Evolutionary conservation across 2,329 filamentous ascomycete genomes (phyloP).

Genomic region (Xylaria sp.): DNA sequence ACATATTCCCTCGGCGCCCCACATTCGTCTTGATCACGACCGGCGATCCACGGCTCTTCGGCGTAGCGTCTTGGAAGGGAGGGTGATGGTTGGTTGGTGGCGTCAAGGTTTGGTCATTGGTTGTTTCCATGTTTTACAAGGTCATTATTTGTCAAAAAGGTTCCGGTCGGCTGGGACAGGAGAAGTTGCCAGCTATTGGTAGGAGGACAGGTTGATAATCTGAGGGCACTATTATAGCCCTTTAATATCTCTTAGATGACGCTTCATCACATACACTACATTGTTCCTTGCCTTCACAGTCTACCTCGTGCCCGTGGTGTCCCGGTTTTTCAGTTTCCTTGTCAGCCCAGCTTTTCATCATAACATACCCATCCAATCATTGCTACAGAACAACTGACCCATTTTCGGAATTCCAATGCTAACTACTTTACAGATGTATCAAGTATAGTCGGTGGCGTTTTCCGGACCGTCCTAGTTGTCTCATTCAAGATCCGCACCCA

Average conservation of each 20-base stretch:
- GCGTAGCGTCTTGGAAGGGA: constrained; percentile 35
- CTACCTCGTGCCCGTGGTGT: constrained; percentile 22
- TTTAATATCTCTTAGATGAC: constrained; percentile 40
- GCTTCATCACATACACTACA: constrained; percentile 32
- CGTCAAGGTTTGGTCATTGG: constrained; percentile 43
- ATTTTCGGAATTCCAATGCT: constrained; percentile 7
- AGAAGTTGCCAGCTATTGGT: constrained; percentile 34
- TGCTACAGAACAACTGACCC: not conserved
- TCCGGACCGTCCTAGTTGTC: not conserved
- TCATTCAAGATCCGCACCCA: not conserved
- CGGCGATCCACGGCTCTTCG: constrained; percentile 33
- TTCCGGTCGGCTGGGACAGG: constrained; percentile 36
- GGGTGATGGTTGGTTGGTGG: constrained; percentile 43
- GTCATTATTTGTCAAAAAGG: constrained; percentile 37
- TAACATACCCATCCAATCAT: not conserved
- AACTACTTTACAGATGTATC: constrained; percentile 18
- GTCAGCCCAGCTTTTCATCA: not conserved
- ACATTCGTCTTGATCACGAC: constrained; percentile 38
- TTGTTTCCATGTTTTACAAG: constrained; percentile 36
- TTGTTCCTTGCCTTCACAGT: constrained; percentile 18
- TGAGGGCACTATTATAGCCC: constrained; percentile 28
- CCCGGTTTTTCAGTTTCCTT: not conserved
- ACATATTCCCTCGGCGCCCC: constrained; percentile 29
- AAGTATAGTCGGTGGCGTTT: not conserved
- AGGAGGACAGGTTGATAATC: constrained; percentile 38